Percentiles rank a stretch among this genome's conserved stretches.
phyloP scores from a whole-genome alignment of 2,329 filamentous ascomycete species.

The Kalaharituber pfeilii region DNA sequence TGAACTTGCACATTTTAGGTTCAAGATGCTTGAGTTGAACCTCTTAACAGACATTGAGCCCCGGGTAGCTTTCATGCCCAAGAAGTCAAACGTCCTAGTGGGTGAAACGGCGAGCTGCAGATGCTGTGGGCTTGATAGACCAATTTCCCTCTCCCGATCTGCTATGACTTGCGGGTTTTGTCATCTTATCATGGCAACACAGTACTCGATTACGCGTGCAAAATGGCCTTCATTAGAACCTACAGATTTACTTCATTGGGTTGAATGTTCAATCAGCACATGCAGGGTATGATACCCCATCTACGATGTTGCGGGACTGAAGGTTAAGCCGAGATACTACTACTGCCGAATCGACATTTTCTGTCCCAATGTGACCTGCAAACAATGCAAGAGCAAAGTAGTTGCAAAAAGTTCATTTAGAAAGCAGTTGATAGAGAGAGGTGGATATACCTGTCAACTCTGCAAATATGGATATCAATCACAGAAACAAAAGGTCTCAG shows the following conservation, averaged over 20 bases:
- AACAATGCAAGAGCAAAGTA: not conserved
- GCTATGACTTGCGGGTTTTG: not conserved
- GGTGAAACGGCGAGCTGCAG: not conserved
- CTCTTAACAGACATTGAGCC: not conserved
- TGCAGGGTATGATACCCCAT: not conserved
- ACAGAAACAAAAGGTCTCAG: not conserved
- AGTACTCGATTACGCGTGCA: not conserved
- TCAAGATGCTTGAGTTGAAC: not conserved
- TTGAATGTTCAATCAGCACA: not conserved
- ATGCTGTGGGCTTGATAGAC: not conserved
- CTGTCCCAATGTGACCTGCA: not conserved
- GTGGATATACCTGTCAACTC: not conserved
- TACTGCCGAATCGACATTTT: not conserved
- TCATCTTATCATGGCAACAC: no score
- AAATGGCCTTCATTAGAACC: not conserved
- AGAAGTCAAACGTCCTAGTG: not conserved
- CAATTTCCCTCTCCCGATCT: not conserved
- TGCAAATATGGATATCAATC: not conserved
- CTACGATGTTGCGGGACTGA: not conserved
- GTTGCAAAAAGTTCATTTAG: not conserved
- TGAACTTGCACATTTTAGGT: not conserved
- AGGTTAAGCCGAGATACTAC: not conserved
- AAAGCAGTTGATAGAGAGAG: not conserved
- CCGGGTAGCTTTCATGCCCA: not conserved
- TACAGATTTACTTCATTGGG: not conserved